Percentiles rank a stretch among this genome's conserved stretches.
These are phyloP conservation scores for Yueomyces sinensis DNA, from an alignment of 805 yeast species.

Conservation along the genomic window DNA sequence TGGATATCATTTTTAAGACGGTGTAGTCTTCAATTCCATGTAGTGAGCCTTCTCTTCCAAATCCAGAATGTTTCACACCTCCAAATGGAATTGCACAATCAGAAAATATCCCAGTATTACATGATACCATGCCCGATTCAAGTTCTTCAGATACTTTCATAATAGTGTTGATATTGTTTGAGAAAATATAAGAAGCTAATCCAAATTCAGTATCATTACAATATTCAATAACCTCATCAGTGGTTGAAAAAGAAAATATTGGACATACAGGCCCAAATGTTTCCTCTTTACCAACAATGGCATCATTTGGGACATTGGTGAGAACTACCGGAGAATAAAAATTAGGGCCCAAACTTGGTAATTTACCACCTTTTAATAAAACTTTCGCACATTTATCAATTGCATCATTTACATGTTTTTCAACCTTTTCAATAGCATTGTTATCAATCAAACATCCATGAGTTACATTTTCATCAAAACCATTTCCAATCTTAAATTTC, in stretches of 20 bases:
- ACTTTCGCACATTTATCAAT: conserved; percentile 39
- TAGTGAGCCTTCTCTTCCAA: conserved; percentile 57
- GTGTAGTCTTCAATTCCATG: conserved; percentile 52
- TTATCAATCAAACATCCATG: conserved; percentile 46
- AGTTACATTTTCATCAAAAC: conserved; percentile 36
- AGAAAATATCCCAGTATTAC: conserved; percentile 45
- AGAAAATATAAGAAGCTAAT: conserved; percentile 46
- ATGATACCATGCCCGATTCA: conserved; percentile 55
- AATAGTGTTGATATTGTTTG: conserved; percentile 36
- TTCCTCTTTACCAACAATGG: conserved; percentile 41
- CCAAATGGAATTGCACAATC: conserved; percentile 48
- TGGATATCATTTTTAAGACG: conserved; percentile 36
- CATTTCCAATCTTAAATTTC: conserved; percentile 41
- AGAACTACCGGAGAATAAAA: conserved; percentile 45
- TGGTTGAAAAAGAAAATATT: conserved; percentile 37
- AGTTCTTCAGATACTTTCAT: conserved; percentile 41
- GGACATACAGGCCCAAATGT: conserved; percentile 59
- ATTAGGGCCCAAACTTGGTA: conserved; percentile 35
- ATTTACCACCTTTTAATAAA: conserved; percentile 38
- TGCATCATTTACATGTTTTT: conserved; percentile 42
- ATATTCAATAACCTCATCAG: conserved; percentile 37
- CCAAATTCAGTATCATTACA: conserved; percentile 47
- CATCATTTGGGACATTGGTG: conserved; percentile 35
- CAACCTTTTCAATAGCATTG: conserved; percentile 38
- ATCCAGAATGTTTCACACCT: conserved; percentile 54